These are phyloP conservation scores for Aspergillus ustus DNA, from an alignment of 2,329 filamentous ascomycete genomes.

Conservation along the genomic window DNA sequence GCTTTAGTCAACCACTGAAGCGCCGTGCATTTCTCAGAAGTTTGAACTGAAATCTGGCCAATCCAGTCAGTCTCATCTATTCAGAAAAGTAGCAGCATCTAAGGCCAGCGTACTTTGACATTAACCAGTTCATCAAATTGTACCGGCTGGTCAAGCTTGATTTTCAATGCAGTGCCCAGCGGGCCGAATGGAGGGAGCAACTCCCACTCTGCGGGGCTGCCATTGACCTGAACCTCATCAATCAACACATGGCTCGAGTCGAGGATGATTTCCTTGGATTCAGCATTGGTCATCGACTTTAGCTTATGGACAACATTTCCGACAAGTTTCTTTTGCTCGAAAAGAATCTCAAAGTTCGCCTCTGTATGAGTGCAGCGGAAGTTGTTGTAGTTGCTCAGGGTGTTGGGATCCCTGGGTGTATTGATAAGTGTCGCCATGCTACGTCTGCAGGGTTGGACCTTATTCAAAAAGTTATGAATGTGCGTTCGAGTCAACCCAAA, in stretches of 20 bases:
- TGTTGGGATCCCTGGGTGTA: conserved; percentile 77
- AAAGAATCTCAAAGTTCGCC: conserved; percentile 81
- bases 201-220: conserved; percentile 68
- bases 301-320: conserved; percentile 79
- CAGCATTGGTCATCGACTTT: conserved; percentile 73
- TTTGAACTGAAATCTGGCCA: conserved; percentile 69
- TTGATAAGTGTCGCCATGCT: conserved; percentile 48
- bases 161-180: conserved; percentile 59
- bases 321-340: conserved; percentile 74
- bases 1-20: conserved; percentile 93
- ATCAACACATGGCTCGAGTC: conserved; percentile 87
- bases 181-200: conserved; percentile 72
- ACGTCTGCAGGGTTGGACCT: conserved; percentile 27
- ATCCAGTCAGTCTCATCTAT: not conserved
- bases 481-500: not conserved
- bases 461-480: conserved; percentile 3
- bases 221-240: conserved; percentile 71
- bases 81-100: not conserved
- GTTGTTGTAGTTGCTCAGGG: conserved; percentile 86
- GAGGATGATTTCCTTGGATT: conserved; percentile 77
- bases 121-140: conserved; percentile 53
- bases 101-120: conserved; percentile 47
- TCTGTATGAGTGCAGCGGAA: conserved; percentile 85
- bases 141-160: conserved; percentile 53
- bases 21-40: conserved; percentile 86